phyloP scores from a whole-genome alignment of 148 eudicot genomes.

The Vaccinium myrtillus region DNA sequence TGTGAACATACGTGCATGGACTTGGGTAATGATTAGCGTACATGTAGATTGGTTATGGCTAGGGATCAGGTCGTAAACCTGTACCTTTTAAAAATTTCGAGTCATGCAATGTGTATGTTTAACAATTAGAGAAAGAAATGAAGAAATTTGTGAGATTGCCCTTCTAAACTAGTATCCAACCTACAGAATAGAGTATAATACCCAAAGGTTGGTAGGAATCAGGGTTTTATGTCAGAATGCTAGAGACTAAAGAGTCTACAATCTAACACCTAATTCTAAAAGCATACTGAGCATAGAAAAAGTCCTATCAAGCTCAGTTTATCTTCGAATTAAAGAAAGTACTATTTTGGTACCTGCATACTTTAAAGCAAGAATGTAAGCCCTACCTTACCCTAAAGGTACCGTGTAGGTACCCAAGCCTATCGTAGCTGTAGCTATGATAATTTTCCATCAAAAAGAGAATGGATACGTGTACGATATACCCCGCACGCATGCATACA shows the following conservation, averaged over 20 bases:
- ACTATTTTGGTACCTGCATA: neutral
- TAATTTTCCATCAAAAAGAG: neutral
- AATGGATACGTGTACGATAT: neutral
- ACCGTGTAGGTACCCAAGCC: neutral
- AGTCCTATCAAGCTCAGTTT: neutral
- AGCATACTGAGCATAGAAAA: neutral
- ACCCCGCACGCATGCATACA: neutral
- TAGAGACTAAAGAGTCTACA: neutral
- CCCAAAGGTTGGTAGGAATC: neutral
- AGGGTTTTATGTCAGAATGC: neutral
- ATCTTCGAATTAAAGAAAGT: neutral
- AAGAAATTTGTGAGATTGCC: neutral
- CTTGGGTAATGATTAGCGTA: neutral
- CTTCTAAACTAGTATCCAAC: neutral
- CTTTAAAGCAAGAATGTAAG: neutral
- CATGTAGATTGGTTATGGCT: neutral
- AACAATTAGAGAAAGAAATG: neutral
- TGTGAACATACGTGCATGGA: neutral
- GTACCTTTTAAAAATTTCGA: neutral
- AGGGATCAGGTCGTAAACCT: neutral
- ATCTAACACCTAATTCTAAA: neutral
- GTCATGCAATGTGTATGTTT: neutral
- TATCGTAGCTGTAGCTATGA: neutral
- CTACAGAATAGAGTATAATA: neutral
- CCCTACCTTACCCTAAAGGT: constrained; percentile 2